Conservation (phyloP, 305 asterid genomes). For the Andrographis paniculata region DNA sequence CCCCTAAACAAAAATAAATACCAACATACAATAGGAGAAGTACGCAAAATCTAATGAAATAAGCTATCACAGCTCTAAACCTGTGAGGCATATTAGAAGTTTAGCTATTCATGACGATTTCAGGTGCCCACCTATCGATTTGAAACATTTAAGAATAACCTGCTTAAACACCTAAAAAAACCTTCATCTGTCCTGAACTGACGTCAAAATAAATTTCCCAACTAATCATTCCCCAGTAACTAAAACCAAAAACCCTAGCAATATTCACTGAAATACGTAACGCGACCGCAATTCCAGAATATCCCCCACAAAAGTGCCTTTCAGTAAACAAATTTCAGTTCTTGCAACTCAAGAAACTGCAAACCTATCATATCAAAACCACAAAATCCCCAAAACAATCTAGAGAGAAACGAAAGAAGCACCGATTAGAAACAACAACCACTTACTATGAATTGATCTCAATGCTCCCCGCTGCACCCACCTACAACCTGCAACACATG, state of each 20-base stretch:
- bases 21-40: neutral
- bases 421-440: neutral
- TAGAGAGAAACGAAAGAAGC: neutral
- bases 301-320: no score
- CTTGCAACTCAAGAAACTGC: neutral
- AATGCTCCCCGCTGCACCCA: conserved; percentile 3
- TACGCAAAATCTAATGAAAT: neutral
- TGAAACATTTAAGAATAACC: neutral
- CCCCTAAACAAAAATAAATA: no score
- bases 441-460: conserved; percentile 13
- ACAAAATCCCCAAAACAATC: conserved; percentile 6
- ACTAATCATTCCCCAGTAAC: conserved; percentile 1
- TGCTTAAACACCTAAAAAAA: neutral
- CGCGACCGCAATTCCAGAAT: no score
- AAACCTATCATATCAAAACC: neutral
- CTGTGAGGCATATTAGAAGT: neutral
- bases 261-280: neutral
- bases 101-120: neutral
- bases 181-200: neutral
- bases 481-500: conserved; percentile 10
- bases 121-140: neutral
- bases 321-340: neutral
- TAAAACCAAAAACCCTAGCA: conserved; percentile 8
- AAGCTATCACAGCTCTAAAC: neutral
- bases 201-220: neutral